Conservation (phyloP, 2,329 filamentous ascomycete genomes). For the Colletotrichum sp. region DNA sequence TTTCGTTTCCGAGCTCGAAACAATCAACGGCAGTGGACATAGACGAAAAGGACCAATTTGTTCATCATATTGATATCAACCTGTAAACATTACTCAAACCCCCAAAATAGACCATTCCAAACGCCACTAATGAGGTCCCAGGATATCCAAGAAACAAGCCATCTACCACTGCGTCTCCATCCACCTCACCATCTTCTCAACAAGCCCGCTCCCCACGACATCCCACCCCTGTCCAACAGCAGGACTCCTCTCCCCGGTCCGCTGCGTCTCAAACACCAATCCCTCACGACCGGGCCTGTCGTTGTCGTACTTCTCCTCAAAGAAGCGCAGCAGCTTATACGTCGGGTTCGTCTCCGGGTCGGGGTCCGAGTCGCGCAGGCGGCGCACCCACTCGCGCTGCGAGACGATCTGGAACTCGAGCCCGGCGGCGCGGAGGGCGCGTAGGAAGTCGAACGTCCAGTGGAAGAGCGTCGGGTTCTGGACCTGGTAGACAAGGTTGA, state of each 20-base stretch:
- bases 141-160: not conserved
- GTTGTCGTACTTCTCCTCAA: slow-evolving; percentile 55
- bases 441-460: slow-evolving; percentile 59
- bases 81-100: not conserved
- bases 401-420: slow-evolving; percentile 48
- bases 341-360: slow-evolving; percentile 56
- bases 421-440: slow-evolving; percentile 49
- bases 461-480: slow-evolving; percentile 53
- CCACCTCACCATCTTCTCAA: slow-evolving; percentile 39
- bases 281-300: slow-evolving; percentile 39
- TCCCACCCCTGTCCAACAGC: slow-evolving; percentile 37
- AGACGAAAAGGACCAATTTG: not conserved
- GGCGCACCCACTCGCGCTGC: slow-evolving; percentile 48
- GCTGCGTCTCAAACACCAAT: slow-evolving; percentile 41
- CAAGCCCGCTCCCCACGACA: slow-evolving; percentile 41
- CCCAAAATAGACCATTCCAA: too few relatives aligned
- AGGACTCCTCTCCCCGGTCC: slow-evolving; percentile 34
- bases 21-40: too few relatives aligned
- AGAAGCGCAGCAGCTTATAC: slow-evolving; percentile 58
- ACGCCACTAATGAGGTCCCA: not conserved
- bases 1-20: too few relatives aligned
- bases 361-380: slow-evolving; percentile 47
- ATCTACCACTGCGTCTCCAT: slow-evolving; percentile 30
- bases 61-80: not conserved
- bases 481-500: slow-evolving; percentile 52